Conservation (phyloP, 1,139 yeast genomes). For the Candida labiduridarum region DNA sequence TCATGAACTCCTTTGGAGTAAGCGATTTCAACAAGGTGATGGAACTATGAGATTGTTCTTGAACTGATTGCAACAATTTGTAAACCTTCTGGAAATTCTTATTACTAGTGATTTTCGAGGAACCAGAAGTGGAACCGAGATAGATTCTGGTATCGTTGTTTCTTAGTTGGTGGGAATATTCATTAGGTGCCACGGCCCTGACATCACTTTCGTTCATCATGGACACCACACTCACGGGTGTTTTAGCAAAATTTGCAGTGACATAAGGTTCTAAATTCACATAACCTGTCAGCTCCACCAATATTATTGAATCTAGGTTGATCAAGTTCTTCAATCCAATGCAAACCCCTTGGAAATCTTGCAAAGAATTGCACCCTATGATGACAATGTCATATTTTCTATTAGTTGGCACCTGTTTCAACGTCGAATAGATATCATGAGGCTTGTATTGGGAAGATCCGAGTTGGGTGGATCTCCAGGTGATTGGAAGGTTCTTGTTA, state of each 20-base stretch:
- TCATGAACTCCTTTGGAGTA: conserved; percentile 61
- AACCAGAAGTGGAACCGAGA: conserved; percentile 34
- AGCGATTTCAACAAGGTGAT: conserved; percentile 51
- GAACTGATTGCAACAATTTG: conserved; percentile 37
- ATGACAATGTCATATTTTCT: conserved; percentile 38
- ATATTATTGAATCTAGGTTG: conserved; percentile 45
- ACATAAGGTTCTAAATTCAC: conserved; percentile 73
- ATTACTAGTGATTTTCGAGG: conserved; percentile 13
- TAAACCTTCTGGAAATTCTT: conserved; percentile 30
- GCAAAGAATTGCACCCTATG: conserved; percentile 40
- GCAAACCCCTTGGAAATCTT: conserved; percentile 41
- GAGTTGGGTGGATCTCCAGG: conserved; percentile 24
- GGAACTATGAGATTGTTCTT: conserved; percentile 32
- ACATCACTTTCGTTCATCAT: conserved; percentile 69
- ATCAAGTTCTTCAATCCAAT: conserved; percentile 29
- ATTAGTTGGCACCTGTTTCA: conserved; percentile 21
- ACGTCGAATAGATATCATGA: conserved; percentile 19
- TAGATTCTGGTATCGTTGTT: conserved; percentile 42
- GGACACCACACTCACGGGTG: conserved; percentile 45
- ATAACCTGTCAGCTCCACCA: conserved; percentile 71
- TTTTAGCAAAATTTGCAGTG: conserved; percentile 33
- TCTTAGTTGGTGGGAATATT: conserved; percentile 30
- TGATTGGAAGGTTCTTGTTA: conserved; percentile 17
- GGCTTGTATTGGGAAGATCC: conserved; percentile 26
- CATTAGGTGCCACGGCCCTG: conserved; percentile 35